phyloP scores from a whole-genome alignment of 116 monocot species.

The Trichopus zeylanicus region DNA sequence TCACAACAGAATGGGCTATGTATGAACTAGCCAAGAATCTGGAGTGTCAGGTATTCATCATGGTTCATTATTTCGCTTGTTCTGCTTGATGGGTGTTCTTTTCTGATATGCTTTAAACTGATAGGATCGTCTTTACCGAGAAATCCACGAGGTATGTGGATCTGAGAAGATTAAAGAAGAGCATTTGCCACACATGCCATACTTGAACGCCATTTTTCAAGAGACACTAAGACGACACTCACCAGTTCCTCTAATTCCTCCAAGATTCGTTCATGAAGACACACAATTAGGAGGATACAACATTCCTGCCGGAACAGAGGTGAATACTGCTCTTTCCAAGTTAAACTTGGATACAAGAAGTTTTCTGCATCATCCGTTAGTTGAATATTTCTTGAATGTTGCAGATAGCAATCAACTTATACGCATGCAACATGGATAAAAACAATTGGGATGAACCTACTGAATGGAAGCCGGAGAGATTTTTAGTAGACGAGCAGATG shows the following conservation, averaged over 20 bases:
- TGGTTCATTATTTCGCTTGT: neutral
- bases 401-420: constrained; percentile 74
- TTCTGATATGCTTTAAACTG: neutral
- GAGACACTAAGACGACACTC: constrained; percentile 77
- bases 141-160: constrained; percentile 72
- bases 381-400: neutral
- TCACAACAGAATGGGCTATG: constrained; percentile 90
- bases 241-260: constrained; percentile 70
- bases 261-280: constrained; percentile 66
- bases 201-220: constrained; percentile 69
- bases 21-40: constrained; percentile 86
- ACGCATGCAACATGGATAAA: constrained; percentile 76
- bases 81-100: neutral
- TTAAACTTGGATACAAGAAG: neutral
- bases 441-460: constrained; percentile 61
- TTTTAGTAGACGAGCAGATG: constrained; percentile 26
- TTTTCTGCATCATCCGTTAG: neutral
- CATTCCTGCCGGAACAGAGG: constrained; percentile 69
- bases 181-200: constrained; percentile 46
- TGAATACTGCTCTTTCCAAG: constrained; percentile 6
- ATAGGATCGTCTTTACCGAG: constrained; percentile 61
- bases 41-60: constrained; percentile 47
- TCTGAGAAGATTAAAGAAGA: constrained; percentile 65
- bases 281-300: constrained; percentile 63
- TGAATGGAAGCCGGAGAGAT: constrained; percentile 75